A percentile compares a stretch with the other conserved stretches of the same genome.
phyloP scores from a whole-genome alignment of 495 filamentous ascomycete genomes.

The Monascus purpureus region DNA sequence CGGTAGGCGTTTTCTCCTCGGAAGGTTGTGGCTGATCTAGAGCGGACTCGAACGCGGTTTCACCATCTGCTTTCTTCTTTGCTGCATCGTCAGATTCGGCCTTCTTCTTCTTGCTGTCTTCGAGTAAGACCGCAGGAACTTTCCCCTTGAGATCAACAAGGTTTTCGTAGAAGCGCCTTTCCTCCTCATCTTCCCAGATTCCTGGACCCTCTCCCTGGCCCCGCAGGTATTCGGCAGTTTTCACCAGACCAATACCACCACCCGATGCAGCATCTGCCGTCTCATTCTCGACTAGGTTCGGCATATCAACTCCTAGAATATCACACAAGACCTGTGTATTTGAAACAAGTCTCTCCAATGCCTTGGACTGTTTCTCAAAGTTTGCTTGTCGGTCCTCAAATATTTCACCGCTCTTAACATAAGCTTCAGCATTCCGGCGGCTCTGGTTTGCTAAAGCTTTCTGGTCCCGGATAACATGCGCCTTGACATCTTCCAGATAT shows the following conservation, averaged over 20 bases:
- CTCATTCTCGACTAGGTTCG: constrained; percentile 74
- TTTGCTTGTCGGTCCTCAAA: constrained; percentile 96
- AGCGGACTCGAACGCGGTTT: constrained; percentile 11
- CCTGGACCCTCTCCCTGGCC: constrained; percentile 85
- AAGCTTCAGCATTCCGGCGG: constrained; percentile 91
- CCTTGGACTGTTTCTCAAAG: constrained; percentile 83
- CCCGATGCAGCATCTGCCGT: constrained; percentile 45
- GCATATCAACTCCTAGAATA: constrained; percentile 84
- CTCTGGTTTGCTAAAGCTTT: constrained; percentile 69
- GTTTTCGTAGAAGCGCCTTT: constrained; percentile 95
- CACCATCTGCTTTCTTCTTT: constrained; percentile 35
- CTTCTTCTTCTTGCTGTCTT: constrained; percentile 95
- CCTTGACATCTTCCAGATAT: constrained; percentile 89
- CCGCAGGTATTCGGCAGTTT: constrained; percentile 83
- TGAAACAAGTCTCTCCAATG: constrained; percentile 76
- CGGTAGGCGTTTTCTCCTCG: constrained; percentile 40
- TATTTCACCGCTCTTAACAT: constrained; percentile 96
- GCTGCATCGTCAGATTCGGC: constrained; percentile 52
- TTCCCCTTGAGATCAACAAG: constrained; percentile 89
- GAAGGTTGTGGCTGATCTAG: constrained; percentile 18
- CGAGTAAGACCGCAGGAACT: constrained; percentile 82
- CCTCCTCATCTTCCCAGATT: constrained; percentile 98
- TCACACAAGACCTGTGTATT: constrained; percentile 90
- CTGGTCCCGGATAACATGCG: constrained; percentile 79
- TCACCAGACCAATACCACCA: constrained; percentile 81